These are phyloP conservation scores for Pseudogymnoascus sp. DNA, from an alignment of 2,329 filamentous ascomycete genomes.

Conservation along the genomic window DNA sequence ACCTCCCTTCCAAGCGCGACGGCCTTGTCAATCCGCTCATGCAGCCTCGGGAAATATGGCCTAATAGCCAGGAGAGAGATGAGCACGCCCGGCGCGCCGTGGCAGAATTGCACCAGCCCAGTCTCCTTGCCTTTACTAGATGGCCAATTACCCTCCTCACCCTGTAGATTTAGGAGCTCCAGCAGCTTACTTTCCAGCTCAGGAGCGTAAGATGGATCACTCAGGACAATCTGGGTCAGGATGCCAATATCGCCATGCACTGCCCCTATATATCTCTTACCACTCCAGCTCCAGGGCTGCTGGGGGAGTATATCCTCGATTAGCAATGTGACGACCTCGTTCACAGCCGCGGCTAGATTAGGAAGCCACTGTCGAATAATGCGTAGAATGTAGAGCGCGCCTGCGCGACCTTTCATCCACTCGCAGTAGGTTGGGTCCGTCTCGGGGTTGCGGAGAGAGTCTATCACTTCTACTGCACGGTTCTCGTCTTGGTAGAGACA, in stretches of 20 bases:
- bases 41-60: conserved; percentile 45
- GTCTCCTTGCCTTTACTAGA: conserved; percentile 34
- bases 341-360: conserved; percentile 38
- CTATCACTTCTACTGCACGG: conserved; percentile 6
- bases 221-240: conserved; percentile 58
- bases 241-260: conserved; percentile 62
- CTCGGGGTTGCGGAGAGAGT: not conserved
- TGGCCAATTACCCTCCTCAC: conserved; percentile 55
- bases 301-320: conserved; percentile 48
- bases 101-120: conserved; percentile 55
- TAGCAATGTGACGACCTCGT: conserved; percentile 47
- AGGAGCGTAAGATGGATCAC: conserved; percentile 44
- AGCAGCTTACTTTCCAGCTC: conserved; percentile 45
- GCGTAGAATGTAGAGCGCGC: conserved; percentile 58
- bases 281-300: conserved; percentile 55
- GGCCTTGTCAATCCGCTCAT: conserved; percentile 43
- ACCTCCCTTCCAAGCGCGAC: conserved; percentile 43
- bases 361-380: conserved; percentile 36
- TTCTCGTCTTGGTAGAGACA: conserved; percentile 9
- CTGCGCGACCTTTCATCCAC: conserved; percentile 49
- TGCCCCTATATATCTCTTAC: conserved; percentile 54
- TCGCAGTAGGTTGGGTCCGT: conserved; percentile 8
- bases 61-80: conserved; percentile 48
- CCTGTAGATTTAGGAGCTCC: conserved; percentile 50
- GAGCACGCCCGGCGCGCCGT: conserved; percentile 56